These are phyloP conservation scores for Conoideocrella luteorostrata DNA, from an alignment of 2,329 filamentous ascomycete genomes.

Conservation along the genomic window DNA sequence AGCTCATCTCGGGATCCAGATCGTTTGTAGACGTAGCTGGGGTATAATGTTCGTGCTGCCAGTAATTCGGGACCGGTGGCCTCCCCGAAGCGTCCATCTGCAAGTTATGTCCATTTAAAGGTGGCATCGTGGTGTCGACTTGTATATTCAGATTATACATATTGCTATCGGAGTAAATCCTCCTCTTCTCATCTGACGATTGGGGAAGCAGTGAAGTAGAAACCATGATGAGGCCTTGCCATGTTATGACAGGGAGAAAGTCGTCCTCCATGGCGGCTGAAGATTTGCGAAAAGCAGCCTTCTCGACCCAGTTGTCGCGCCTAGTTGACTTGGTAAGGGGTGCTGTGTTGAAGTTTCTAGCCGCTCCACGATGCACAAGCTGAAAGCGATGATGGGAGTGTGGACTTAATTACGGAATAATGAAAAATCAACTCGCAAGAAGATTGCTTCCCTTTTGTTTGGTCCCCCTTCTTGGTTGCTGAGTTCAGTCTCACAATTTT, in stretches of 20 bases:
- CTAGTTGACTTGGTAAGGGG: too few species aligned
- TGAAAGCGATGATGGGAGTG: too few species aligned
- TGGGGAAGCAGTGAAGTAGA: conserved; percentile 6
- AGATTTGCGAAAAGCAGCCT: too few species aligned
- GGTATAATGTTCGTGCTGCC: conserved; percentile 1
- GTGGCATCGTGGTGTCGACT: background rate
- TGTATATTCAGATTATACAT: background rate
- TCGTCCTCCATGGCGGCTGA: conserved; percentile 6
- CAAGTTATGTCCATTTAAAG: background rate
- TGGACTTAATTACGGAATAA: too few species aligned
- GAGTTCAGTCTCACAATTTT: too few species aligned
- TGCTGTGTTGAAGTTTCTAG: background rate
- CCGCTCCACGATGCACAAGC: too few species aligned
- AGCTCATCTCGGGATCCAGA: background rate
- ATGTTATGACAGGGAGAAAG: conserved; percentile 6
- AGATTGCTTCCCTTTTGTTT: too few species aligned
- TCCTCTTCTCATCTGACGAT: conserved; percentile 2
- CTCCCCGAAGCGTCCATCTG: background rate
- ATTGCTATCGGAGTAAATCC: background rate
- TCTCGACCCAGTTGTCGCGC: too few species aligned
- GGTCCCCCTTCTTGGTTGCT: too few species aligned
- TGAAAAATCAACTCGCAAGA: too few species aligned
- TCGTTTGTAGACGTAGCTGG: background rate
- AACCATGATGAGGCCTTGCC: conserved; percentile 8
- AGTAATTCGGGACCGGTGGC: conserved; percentile 6